These are phyloP conservation scores for Metroxylon sagu DNA, from an alignment of 176 grass and related monocot species.

Conservation along the genomic window DNA sequence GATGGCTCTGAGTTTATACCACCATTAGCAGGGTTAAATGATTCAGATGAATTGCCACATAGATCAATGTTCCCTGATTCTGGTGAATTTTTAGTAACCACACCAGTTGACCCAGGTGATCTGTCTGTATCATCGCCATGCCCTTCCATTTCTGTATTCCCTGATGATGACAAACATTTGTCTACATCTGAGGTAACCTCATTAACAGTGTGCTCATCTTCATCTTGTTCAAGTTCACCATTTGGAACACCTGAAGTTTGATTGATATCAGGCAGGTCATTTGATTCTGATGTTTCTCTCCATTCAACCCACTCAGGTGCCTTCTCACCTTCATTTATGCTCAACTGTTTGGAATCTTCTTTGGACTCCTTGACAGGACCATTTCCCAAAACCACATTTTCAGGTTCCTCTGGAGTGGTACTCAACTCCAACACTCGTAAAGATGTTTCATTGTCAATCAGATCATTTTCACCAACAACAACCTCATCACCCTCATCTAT, in stretches of 20 bases:
- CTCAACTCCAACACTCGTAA: neutral
- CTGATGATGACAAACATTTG: neutral
- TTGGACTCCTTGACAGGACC: slow-evolving; percentile 4
- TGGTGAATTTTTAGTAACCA: neutral
- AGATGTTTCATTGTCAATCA: slow-evolving; percentile 21
- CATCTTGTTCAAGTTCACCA: slow-evolving; percentile 1
- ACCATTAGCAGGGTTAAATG: neutral
- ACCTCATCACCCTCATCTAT: slow-evolving; percentile 33
- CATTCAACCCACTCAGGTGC: slow-evolving; percentile 9
- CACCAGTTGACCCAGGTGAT: neutral
- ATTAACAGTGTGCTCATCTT: neutral
- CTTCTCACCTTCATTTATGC: neutral
- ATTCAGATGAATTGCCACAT: neutral
- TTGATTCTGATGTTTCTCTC: neutral
- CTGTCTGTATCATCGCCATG: neutral
- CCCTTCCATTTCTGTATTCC: neutral
- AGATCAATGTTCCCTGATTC: neutral
- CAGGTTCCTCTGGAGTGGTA: neutral
- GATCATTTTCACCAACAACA: slow-evolving; percentile 19
- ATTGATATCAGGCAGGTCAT: neutral
- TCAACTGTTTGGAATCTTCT: slow-evolving; percentile 1
- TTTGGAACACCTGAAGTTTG: slow-evolving; percentile 2
- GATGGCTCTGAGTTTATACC: neutral
- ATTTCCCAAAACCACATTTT: neutral
- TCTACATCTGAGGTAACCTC: neutral